These are phyloP conservation scores for Sporothrix euskadiensis DNA, from an alignment of 2,329 filamentous ascomycete genomes.

Conservation along the genomic window DNA sequence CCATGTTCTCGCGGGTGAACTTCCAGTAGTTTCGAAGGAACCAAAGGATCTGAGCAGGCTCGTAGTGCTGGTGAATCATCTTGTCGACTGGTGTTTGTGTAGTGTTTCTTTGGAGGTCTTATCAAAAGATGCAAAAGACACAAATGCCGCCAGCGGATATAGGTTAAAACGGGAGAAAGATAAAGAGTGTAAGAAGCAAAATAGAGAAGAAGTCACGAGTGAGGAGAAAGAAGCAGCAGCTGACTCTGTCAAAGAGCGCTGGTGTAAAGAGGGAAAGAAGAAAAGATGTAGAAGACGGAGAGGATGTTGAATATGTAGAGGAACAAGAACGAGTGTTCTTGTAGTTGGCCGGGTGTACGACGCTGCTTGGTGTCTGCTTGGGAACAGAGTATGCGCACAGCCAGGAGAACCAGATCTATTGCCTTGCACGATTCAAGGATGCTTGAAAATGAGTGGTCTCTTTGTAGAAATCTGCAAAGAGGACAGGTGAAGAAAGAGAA, in stretches of 20 bases:
- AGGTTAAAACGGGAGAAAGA: no score
- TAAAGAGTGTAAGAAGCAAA: constrained; percentile 11
- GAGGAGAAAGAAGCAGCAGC: neutral
- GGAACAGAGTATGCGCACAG: neutral
- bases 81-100: neutral
- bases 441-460: neutral
- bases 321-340: neutral
- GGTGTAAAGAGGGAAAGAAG: neutral
- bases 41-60: constrained; percentile 32
- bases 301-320: neutral
- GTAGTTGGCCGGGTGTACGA: neutral
- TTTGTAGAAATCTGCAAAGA: neutral
- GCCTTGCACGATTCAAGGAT: neutral
- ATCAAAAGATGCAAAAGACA: constrained; percentile 13
- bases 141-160: constrained; percentile 11
- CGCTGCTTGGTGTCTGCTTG: neutral
- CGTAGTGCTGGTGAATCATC: constrained; percentile 33
- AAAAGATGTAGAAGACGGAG: neutral
- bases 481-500: neutral
- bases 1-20: constrained; percentile 26
- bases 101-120: neutral
- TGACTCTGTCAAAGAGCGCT: constrained; percentile 4
- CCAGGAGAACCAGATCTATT: neutral
- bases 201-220: neutral
- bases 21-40: constrained; percentile 33